Base-by-base conservation (phyloP, 2,329 filamentous ascomycete genomes). In the Escovopsis sp. region DNA sequence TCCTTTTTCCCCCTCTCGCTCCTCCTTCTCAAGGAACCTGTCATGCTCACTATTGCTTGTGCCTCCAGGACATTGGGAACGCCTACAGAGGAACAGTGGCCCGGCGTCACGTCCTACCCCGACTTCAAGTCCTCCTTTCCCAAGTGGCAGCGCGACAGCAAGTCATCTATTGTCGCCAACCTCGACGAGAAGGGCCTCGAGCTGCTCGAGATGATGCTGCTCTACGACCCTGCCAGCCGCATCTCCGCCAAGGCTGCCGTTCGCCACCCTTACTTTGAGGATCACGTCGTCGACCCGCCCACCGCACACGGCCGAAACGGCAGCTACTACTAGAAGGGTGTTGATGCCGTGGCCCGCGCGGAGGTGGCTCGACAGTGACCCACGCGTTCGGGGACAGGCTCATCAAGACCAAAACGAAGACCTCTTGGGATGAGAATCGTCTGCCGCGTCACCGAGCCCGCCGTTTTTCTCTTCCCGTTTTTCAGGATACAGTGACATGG, bases 61-160 rank as follows among this genome's bases (percentile, higher is more conserved):
- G 30, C 5, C 17, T 9, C 27, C 41, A 81, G 78, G 39, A 60
- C 85, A 26, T 72, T 94, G 27, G 85, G 86, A 44, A 94, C 87
- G 4, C 86, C 86, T 4, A 74, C 75, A 36, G 86, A 94, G 53
- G 66, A 74, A 7, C 68, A 75, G 39, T 94, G 86, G 86, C 86
- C 86, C 23, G 86, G 86, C 41, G 85, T 94, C 39, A 90, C 84
- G n/a, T 86, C 82, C 7, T 92, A 92, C 62, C 86, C 86, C 29
- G 87, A 94, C 58, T 94, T 86, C 69, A 94, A 94, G 60, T 57
- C 80, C 19, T 87, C 82, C 3, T 94, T 94, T 61, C 86, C 86
- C 44, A 92, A 92, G 61, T 94, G 86, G 86, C 68, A 70, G 48
- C 75, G 83, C 38, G 79, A 86, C 50, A 66, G 71, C 39, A 66